These are phyloP conservation scores for Trametes gibbosa DNA, from an alignment of 768 basidiomycete species.

Conservation along the genomic window DNA sequence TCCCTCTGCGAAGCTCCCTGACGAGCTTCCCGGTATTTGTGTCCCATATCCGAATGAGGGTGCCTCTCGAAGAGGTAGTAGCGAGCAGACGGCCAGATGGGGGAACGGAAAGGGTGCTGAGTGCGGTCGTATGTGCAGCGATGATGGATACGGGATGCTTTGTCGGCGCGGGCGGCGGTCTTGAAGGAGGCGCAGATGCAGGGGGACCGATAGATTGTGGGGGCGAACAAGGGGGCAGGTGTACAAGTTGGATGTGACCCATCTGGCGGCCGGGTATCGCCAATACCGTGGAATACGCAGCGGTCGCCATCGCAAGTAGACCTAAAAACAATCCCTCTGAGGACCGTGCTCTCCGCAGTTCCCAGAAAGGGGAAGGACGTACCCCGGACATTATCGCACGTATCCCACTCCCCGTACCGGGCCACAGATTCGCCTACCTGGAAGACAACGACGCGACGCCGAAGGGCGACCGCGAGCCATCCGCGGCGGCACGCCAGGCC, in stretches of 20 bases:
- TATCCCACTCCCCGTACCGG: slow-evolving; percentile 79
- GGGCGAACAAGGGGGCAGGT: slow-evolving; percentile 75
- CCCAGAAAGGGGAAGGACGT: slow-evolving; percentile 21
- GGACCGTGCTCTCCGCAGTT: not conserved
- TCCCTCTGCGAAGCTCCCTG: slow-evolving; percentile 79
- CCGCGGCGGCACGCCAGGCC: slow-evolving; percentile 78
- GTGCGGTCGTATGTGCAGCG: slow-evolving; percentile 75
- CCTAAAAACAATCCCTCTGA: slow-evolving; percentile 42
- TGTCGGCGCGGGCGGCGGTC: slow-evolving; percentile 51
- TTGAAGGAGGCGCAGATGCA: slow-evolving; percentile 45
- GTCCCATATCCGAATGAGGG: slow-evolving; percentile 87
- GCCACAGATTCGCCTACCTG: slow-evolving; percentile 60
- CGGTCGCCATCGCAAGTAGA: slow-evolving; percentile 77
- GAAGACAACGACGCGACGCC: slow-evolving; percentile 77
- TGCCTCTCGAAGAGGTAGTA: slow-evolving; percentile 81
- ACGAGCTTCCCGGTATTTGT: slow-evolving; percentile 66
- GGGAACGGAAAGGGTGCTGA: slow-evolving; percentile 76
- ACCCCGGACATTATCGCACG: slow-evolving; percentile 85
- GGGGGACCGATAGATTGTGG: slow-evolving; percentile 58
- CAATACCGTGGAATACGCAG: slow-evolving; percentile 74
- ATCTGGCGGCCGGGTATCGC: slow-evolving; percentile 82
- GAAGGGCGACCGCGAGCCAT: slow-evolving; percentile 80
- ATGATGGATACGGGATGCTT: slow-evolving; percentile 79
- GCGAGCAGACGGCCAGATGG: slow-evolving; percentile 78
- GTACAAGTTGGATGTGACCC: slow-evolving; percentile 86